Base-by-base conservation (phyloP, 805 yeast genomes). In the Clavispora phyllophila region DNA sequence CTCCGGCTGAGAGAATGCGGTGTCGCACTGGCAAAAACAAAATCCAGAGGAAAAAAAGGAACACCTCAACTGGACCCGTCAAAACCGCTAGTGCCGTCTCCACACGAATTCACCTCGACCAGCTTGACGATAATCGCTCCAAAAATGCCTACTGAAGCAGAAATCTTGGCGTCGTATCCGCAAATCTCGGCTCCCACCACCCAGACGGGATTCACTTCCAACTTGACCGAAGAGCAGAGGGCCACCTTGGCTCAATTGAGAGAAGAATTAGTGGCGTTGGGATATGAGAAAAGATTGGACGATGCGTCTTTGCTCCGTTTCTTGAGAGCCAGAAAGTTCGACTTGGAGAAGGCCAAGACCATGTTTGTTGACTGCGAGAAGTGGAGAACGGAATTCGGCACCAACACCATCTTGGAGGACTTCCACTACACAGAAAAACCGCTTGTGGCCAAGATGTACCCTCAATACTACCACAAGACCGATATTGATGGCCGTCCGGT, bases 401-500 rank as follows among this genome's bases (percentile, higher is more conserved):
- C 89, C 27, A 84, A 91, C 67, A 87, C 91, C 36, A 84, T 93
- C 50, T 74, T 93, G 58, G 72, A 75, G 54, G 96, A 88, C 61
- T 93, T 91, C 76, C 81, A 86, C 48, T 93, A 91, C 70, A 81
- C 79, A n/a, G 99, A 93, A 72, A 93, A 93, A 70, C 85, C 93
- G 22, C 65, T 79, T 40, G 96, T 90, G 51, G 96, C 96, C 47
- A 75, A 79, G 60, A 84, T 73, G 66, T 93, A 93, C 65, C 99
- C 99, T 27, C 97, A 90, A 70, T 93, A 90, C 70, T 93, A 93
- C 66, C 98, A 93, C 72, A 90, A 93, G 72, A 87, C 91, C 26
- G 99, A 93, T 66, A 87, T 77, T 58, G 99, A 93, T 50, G 99
- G 99, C 40, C 84, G 99, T 61, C 99, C 99, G 6, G 84, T 89